A percentile compares a stretch with the other conserved stretches of the same genome.
Evolutionary conservation across 2,329 filamentous ascomycete genomes (phyloP).

Genomic region (Emericellopsis cladophorae): DNA sequence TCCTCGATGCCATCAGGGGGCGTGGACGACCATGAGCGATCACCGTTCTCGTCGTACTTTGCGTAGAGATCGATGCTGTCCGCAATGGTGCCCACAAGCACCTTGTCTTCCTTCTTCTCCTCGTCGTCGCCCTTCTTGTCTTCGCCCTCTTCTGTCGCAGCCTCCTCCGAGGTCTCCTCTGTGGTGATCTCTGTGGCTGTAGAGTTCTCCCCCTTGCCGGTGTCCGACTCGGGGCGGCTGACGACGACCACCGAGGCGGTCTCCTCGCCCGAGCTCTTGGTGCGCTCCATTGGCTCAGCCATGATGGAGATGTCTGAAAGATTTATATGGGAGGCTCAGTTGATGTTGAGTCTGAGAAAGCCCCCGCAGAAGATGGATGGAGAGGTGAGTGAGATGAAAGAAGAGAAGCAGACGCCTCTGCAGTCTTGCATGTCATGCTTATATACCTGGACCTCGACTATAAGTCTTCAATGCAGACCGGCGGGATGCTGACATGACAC

Average conservation of each 20-base stretch:
- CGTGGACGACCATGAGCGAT: conserved; percentile 41
- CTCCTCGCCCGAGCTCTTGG: neutral
- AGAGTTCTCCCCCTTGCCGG: neutral
- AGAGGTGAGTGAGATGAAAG: neutral
- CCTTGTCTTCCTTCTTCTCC: conserved; percentile 6
- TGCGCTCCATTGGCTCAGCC: neutral
- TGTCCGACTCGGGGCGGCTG: neutral
- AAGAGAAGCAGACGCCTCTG: neutral
- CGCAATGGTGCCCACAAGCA: conserved; percentile 21
- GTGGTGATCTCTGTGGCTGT: no score
- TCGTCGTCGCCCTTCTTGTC: conserved; percentile 4
- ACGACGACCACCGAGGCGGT: neutral
- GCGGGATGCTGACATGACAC: no score
- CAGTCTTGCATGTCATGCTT: no score
- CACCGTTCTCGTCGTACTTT: conserved; percentile 31
- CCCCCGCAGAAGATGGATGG: no score
- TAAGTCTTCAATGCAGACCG: no score
- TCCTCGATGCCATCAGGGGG: conserved; percentile 40
- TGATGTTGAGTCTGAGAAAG: no score
- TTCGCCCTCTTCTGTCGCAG: neutral
- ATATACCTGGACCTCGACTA: no score
- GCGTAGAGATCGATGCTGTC: conserved; percentile 29
- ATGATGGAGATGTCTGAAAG: neutral
- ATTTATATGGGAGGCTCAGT: no score
- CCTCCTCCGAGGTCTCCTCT: neutral